Percentiles rank a stretch among this genome's conserved stretches.
Evolutionary conservation across 805 yeast genomes (phyloP).

Genomic region (Metschnikowia santaceciliae): DNA sequence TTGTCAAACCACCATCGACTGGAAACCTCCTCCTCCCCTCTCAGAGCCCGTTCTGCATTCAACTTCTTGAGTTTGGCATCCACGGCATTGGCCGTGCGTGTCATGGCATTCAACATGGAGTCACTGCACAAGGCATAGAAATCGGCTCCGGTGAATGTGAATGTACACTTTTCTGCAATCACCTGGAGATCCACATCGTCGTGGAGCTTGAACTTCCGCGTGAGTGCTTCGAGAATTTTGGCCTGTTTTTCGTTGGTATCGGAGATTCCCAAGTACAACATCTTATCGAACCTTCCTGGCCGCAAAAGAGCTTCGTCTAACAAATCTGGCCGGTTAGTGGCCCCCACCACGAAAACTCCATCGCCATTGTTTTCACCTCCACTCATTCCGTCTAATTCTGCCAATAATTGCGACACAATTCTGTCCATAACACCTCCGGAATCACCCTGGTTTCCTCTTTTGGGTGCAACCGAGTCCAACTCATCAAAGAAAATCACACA

Average conservation of each 20-base stretch:
- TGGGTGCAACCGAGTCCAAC: conserved; percentile 96
- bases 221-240: conserved; percentile 81
- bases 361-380: conserved; percentile 50
- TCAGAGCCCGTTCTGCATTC: conserved; percentile 34
- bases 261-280: conserved; percentile 89
- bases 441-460: conserved; percentile 97
- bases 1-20: conserved; percentile 91
- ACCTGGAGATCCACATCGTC: conserved; percentile 53
- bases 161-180: conserved; percentile 72
- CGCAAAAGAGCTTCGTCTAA: conserved; percentile 90
- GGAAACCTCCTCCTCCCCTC: conserved; percentile 45
- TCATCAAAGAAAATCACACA: conserved; percentile 98
- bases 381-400: conserved; percentile 96
- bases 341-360: conserved; percentile 98
- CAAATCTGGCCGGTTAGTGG: conserved; percentile 94
- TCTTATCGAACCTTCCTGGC: conserved; percentile 93
- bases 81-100: conserved; percentile 73
- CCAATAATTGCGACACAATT: conserved; percentile 90
- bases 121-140: conserved; percentile 95
- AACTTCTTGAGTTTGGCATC: conserved; percentile 58
- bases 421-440: conserved; percentile 99
- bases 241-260: conserved; percentile 88
- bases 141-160: conserved; percentile 96
- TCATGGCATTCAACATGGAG: conserved; percentile 95
- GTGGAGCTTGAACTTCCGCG: conserved; percentile 70